phyloP scores from a whole-genome alignment of 2,329 filamentous ascomycete species.

The Penicillium brasilianum region DNA sequence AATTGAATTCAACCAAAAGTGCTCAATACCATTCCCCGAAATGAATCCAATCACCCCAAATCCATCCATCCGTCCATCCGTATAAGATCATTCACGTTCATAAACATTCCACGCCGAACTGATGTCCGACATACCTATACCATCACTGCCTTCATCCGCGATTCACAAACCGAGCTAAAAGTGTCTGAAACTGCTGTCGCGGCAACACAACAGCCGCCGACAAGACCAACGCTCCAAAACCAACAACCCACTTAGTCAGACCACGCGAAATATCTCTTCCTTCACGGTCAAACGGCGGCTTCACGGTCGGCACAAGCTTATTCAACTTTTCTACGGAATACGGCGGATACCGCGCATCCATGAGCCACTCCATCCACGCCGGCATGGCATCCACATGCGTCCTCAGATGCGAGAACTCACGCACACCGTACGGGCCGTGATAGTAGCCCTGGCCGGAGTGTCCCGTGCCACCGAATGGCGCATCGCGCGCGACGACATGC shows the following conservation, averaged over 20 bases:
- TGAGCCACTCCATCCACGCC: slow-evolving; percentile 25
- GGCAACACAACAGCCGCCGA: slow-evolving; percentile 8
- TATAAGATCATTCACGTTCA: neutral
- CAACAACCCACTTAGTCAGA: slow-evolving; percentile 21
- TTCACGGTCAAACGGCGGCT: slow-evolving; percentile 26
- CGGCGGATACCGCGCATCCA: slow-evolving; percentile 26
- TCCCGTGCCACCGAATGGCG: slow-evolving; percentile 59
- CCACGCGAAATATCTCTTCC: slow-evolving; percentile 20
- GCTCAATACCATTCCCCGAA: neutral
- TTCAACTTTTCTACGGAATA: slow-evolving; percentile 25
- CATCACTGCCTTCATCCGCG: neutral
- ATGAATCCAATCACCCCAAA: neutral
- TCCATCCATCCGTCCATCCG: neutral
- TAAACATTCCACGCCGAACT: neutral
- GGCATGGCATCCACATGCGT: slow-evolving; percentile 28
- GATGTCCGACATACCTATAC: neutral
- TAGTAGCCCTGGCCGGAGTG: slow-evolving; percentile 56
- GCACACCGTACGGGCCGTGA: slow-evolving; percentile 57
- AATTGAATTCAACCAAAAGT: too few relatives aligned
- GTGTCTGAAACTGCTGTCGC: neutral
- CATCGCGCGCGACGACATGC: slow-evolving; percentile 49
- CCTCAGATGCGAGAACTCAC: slow-evolving; percentile 42
- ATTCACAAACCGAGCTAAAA: neutral
- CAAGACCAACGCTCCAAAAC: slow-evolving; percentile 19
- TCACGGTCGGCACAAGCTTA: slow-evolving; percentile 14